Base-by-base conservation (phyloP, 345 rosid species). In the Cardiospermum halicacabum region DNA sequence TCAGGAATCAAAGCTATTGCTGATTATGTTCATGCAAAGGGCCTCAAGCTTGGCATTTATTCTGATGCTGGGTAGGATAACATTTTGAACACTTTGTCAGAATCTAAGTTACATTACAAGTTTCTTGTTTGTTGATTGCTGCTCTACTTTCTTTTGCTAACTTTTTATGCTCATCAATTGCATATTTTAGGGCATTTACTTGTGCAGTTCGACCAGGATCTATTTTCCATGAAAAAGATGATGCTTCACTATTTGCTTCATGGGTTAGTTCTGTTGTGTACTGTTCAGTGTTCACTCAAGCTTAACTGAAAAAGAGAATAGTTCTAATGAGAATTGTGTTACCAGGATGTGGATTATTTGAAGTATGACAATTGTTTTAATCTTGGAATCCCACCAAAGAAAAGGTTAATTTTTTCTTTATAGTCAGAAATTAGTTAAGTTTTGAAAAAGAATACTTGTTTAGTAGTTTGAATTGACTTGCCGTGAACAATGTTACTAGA, bases 171-270 rank as follows among this genome's bases (percentile, higher is more conserved):
- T 65, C 43, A 66, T 16, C 19, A 32, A 53, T 43, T 57, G 34
- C 26, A 34, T 53, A 32, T 78, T 72, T 48, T 75, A 94, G 99
- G 65, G 31, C 27, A 63, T 94, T 85, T 77, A 94, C 99, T 0
- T 94, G 99, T 77, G 82, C 87, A 85, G 97, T 87, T 76, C 92
- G 89, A 61, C 99, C 97, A 0, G 99, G 99, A 72, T 94, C 99
- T n/a, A 82, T 94, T 69, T 83, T 58, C 81, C 92, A 85, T 60
- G 99, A 94, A 78, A 71, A 67, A 30, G 92, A 84, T 71, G 99
- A 94, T 69, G 95, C 99, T 21, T 47, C 74, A 31, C 63, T 80
- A 73, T 94, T 91, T 80, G 92, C 95, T 74, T 87, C 89, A 56
- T 91, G 99, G 99, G 99, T 94, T 68, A 79, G 99, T 88, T 72